A percentile compares a stretch with the other conserved stretches of the same genome.
These are phyloP conservation scores for Acanthamoeba castellanii DNA, from an alignment of 208 protist genomes.

Conservation along the genomic window DNA sequence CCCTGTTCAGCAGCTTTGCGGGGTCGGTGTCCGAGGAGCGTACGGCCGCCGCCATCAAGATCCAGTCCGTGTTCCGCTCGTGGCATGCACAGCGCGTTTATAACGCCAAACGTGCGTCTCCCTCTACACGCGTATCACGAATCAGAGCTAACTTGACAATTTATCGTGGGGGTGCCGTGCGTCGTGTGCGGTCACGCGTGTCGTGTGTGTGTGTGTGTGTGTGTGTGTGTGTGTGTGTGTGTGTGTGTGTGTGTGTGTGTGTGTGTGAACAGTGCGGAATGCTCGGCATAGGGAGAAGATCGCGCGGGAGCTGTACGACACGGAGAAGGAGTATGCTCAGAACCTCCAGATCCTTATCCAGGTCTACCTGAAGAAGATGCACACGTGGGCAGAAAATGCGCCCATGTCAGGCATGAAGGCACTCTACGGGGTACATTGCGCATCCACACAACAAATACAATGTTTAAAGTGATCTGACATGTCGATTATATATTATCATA, in stretches of 20 bases:
- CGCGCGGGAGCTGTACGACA: not conserved
- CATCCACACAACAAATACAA: no score
- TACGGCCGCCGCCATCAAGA: not conserved
- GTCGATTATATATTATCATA: not conserved
- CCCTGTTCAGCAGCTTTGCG: not conserved
- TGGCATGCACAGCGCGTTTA: not conserved
- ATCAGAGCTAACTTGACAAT: no score
- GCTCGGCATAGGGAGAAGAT: not conserved
- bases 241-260: no score
- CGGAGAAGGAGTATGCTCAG: conserved; percentile 14
- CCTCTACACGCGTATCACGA: no score
- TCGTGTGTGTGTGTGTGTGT: no score
- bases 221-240: no score
- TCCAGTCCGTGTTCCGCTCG: not conserved
- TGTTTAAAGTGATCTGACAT: not conserved
- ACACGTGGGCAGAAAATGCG: not conserved
- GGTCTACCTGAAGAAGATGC: not conserved
- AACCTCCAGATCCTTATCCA: not conserved
- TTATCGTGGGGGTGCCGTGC: no score
- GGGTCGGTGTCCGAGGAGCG: not conserved
- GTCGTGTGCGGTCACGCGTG: no score
- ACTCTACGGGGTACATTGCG: not conserved
- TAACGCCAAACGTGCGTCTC: not conserved
- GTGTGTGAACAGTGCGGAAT: not conserved
- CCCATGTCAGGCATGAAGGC: not conserved